Evolutionary conservation across 2,329 filamentous ascomycete species (phyloP), one percentile per base, ranked within the genome.

Genomic region (Aspergillus ochraceus): DNA sequence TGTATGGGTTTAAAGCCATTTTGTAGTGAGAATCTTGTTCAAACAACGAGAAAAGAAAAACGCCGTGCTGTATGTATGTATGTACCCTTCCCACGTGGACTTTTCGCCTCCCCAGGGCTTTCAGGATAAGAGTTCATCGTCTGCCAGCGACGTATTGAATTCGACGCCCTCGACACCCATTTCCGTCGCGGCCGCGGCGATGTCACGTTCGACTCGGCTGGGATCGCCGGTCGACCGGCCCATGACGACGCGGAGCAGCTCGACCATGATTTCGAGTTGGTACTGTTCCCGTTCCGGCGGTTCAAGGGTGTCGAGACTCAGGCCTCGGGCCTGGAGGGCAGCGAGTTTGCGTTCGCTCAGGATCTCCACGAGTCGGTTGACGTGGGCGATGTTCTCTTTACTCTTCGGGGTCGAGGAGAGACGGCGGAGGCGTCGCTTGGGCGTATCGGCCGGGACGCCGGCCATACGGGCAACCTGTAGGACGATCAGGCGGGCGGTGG

Each of bases 401-500:
- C 74, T 79, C 24, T 74, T 74, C 0, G 79, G 76, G 0, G 74
- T 75, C 11, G 69, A 70, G 30, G 76, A 74, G 22, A 80, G 62
- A 22, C 79, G 75, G 6, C 79, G 70, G 30, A 79, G 74, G 39
- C 76, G 74, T 61, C 75, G 68, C 54, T 72, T 70, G 46, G 71
- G 68, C 59, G 72, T 68, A 45, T 71, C 61, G 54, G 69, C 47
- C 49, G 73, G 73, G 6, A 74, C 74, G n/a, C 70, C 71, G 14
- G 76, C 73, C 49, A 79, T 70, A 4, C 81, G 77, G 19, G 81
- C 77, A 47, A 85, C 72, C 64, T 83, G 80, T 42, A 84, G 72
- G 30, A 82, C 70, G 57, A 85, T 74, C 63, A 80, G 74, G 14
- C 79, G 79, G 22, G 74, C 77, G 11, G 81, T 83, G 22, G 74